A percentile compares a stretch with the other conserved stretches of the same genome.
Conservation (phyloP, 148 eudicot genomes). For the Simmondsia chinensis region DNA sequence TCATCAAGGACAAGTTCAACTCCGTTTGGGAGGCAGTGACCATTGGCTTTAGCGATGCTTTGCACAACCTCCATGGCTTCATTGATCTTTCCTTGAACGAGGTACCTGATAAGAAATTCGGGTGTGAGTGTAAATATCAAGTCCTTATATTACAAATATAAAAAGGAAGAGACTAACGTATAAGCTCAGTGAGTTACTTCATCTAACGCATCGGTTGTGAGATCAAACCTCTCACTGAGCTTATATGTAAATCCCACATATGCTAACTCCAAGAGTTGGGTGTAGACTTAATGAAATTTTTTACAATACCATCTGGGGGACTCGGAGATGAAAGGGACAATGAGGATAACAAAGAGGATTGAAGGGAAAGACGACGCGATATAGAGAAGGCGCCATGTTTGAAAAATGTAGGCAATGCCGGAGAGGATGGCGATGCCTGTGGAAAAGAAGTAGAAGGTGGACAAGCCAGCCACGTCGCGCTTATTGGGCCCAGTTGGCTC, state of each 20-base stretch:
- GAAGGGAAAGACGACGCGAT: constrained; percentile 68
- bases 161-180: too few relatives aligned
- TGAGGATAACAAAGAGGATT: constrained; percentile 33
- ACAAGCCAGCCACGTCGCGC: constrained; percentile 82
- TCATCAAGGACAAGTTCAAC: constrained; percentile 53
- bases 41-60: constrained; percentile 52
- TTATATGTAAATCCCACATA: too few relatives aligned
- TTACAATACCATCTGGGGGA: constrained; percentile 98
- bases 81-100: constrained; percentile 60
- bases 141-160: too few relatives aligned
- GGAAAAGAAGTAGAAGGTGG: constrained; percentile 87
- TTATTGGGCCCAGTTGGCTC: constrained; percentile 68
- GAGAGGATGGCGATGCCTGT: constrained; percentile 60
- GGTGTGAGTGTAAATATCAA: too few relatives aligned
- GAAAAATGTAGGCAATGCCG: constrained; percentile 58
- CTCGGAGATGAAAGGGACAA: constrained; percentile 69
- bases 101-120: too few relatives aligned
- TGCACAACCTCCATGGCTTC: constrained; percentile 54
- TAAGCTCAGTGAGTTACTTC: too few relatives aligned
- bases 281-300: too few relatives aligned
- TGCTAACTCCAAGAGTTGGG: too few relatives aligned
- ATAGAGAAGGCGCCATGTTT: constrained; percentile 64
- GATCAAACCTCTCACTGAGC: too few relatives aligned
- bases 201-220: too few relatives aligned
- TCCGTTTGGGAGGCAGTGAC: constrained; percentile 26